Evolutionary conservation across 2,329 filamentous ascomycete species (phyloP), one percentile per base, ranked within the genome.

Genomic region (Hypomyces perniciosus): DNA sequence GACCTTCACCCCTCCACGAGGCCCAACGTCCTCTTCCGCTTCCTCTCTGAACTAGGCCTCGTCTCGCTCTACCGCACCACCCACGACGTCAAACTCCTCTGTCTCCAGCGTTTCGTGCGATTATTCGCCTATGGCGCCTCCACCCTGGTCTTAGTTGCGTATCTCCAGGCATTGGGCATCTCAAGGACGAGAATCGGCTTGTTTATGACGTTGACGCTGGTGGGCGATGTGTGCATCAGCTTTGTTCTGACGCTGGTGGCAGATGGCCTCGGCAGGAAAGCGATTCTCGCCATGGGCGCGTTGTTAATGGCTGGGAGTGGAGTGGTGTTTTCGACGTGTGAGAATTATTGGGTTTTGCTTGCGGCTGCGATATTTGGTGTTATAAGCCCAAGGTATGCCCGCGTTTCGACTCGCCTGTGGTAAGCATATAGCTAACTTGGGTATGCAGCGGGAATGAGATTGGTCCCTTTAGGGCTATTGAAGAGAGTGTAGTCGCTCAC

Each of bases 141-240:
- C 6, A 79, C 76, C 0, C 72, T 84, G 4, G 73, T 83, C 50
- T 72, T 83, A 5, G 81, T 80, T 8, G 68, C 76, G 26, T 83
- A 78, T 55, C 72, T 85, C 6, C 69, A 70, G 10, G 70, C 67
- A 2, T 68, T 84, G 1, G 70, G 66, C 7, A 70, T 78, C 39
- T 72, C 77, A 1, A 72, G 80, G 52, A 68, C 73, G 0, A 68
- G 67, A 31, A 79, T 81, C 53, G 83, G 82, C 3, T 65, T 84
- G 1, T 85, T 85, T 66, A 85, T 85, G 81, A 84, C 80, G 0
- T 62, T 84, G 55, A 86, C 83, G 0, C 65, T 85, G 12, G 67
- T 73, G 10, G 83, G 82, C 28, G 83, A 85, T 62, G 73, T 79
- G 4, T 60, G 71, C 39, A 77, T 85, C 54, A 83, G 80, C 59